These are phyloP conservation scores for Phialocephala subalpina DNA, from an alignment of 2,329 filamentous ascomycete genomes.

Conservation along the genomic window DNA sequence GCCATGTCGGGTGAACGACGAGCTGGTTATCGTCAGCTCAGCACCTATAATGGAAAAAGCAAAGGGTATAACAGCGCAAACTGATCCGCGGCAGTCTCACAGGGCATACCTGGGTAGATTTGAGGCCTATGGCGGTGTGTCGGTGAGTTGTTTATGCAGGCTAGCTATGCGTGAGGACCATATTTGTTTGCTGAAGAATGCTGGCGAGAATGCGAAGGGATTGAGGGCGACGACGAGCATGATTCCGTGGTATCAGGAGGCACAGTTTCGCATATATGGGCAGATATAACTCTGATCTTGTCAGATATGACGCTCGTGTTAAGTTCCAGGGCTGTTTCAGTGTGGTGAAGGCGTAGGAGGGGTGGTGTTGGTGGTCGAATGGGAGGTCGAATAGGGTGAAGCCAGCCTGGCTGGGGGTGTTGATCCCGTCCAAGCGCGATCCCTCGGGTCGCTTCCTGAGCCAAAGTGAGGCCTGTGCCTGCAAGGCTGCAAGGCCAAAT, in stretches of 20 bases:
- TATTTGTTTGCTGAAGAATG: slow-evolving; percentile 20
- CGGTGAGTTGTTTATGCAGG: slow-evolving; percentile 25
- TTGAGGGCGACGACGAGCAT: slow-evolving; percentile 29
- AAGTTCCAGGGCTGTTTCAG: slow-evolving; percentile 7
- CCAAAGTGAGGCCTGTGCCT: too few relatives aligned
- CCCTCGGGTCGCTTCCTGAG: too few relatives aligned
- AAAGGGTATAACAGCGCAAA: slow-evolving; percentile 22
- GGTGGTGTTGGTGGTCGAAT: not conserved
- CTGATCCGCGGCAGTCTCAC: slow-evolving; percentile 11
- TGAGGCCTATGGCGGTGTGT: slow-evolving; percentile 33
- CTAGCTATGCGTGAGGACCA: slow-evolving; percentile 32
- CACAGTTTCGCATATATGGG: slow-evolving; percentile 27
- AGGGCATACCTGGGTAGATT: slow-evolving; percentile 34
- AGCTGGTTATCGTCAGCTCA: slow-evolving; percentile 9
- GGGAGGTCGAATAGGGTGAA: not conserved
- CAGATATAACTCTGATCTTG: slow-evolving; percentile 10
- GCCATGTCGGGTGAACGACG: slow-evolving; percentile 34
- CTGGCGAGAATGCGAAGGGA: slow-evolving; percentile 13
- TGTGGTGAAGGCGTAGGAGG: not conserved
- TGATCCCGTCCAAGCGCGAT: slow-evolving; percentile 2
- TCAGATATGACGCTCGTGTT: slow-evolving; percentile 3
- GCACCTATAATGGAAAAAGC: slow-evolving; percentile 28
- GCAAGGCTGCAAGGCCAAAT: too few relatives aligned
- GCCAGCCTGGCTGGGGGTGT: not conserved
- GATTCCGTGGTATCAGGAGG: slow-evolving; percentile 18